Conservation (phyloP, 352 stramenopile genomes). For the Blastocystis hominis region DNA sequence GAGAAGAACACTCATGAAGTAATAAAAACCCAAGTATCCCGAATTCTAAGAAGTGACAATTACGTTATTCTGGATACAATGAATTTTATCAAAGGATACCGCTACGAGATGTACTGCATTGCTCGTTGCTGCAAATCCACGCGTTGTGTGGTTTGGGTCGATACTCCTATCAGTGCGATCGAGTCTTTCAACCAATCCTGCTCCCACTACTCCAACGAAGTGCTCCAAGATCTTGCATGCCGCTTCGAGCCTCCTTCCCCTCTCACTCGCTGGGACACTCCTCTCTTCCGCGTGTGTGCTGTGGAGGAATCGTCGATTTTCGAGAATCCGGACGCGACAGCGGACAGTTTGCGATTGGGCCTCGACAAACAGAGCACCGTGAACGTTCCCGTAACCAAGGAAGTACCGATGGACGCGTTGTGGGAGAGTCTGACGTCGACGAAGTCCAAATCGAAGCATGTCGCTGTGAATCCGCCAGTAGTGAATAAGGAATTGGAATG, state of each 20-base stretch:
- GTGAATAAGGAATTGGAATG: neutral
- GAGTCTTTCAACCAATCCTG: constrained; percentile 1
- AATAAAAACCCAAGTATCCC: constrained; percentile 50
- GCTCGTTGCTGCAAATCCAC: constrained; percentile 32
- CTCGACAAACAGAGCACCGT: constrained; percentile 16
- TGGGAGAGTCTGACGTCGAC: constrained; percentile 31
- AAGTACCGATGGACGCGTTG: constrained; percentile 1
- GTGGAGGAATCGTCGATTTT: neutral
- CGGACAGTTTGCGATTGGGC: neutral
- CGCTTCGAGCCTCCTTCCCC: constrained; percentile 52
- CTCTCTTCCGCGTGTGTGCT: constrained; percentile 33
- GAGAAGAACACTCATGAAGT: constrained; percentile 57
- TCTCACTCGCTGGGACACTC: constrained; percentile 53
- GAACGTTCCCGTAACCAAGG: neutral
- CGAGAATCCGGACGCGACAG: neutral
- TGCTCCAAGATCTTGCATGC: constrained; percentile 24
- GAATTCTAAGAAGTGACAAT: constrained; percentile 45
- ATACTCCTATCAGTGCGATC: constrained; percentile 27
- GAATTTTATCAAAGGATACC: constrained; percentile 58
- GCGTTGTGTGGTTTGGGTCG: constrained; percentile 42
- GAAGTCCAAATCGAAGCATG: constrained; percentile 21
- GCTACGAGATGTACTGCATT: constrained; percentile 58
- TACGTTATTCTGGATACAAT: constrained; percentile 57
- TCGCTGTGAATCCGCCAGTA: constrained; percentile 26
- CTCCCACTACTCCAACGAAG: constrained; percentile 26